phyloP scores from a whole-genome alignment of 1,139 yeast genomes.

The Martiniozyma asiatica region DNA sequence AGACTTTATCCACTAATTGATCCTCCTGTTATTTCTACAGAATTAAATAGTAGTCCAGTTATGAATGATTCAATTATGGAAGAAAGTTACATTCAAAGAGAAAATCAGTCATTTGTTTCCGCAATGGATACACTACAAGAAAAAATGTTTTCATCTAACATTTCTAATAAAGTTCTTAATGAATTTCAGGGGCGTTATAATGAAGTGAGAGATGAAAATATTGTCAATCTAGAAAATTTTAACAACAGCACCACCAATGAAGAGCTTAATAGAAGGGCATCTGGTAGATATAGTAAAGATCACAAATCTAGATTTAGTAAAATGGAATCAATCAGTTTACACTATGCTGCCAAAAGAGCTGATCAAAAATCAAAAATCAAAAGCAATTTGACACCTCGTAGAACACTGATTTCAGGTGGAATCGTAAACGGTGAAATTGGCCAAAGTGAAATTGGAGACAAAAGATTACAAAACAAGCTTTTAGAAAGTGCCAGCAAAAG shows the following conservation, averaged over 20 bases:
- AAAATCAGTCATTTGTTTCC: constrained; percentile 16
- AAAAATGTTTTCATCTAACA: constrained; percentile 20
- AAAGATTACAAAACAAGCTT: constrained; percentile 12
- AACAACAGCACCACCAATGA: constrained; percentile 16
- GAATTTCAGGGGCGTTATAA: constrained; percentile 22
- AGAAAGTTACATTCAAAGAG: constrained; percentile 19
- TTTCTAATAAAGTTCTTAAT: constrained; percentile 21
- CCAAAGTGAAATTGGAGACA: constrained; percentile 8
- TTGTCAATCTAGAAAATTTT: constrained; percentile 14
- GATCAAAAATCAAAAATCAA: constrained; percentile 7
- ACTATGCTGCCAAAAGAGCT: constrained; percentile 21
- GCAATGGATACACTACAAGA: constrained; percentile 20
- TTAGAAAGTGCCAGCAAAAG: constrained; percentile 22
- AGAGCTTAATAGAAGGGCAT: constrained; percentile 16
- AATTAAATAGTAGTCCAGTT: constrained; percentile 8
- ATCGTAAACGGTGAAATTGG: constrained; percentile 1
- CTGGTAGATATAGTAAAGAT: constrained; percentile 16
- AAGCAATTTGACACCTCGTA: neutral
- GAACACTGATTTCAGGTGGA: too few species aligned
- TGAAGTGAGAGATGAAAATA: constrained; percentile 18
- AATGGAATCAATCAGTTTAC: constrained; percentile 25
- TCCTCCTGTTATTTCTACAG: constrained; percentile 5
- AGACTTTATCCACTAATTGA: constrained; percentile 16
- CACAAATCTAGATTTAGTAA: constrained; percentile 20
- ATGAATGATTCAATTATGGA: constrained; percentile 8